Conservation (phyloP, 2,329 filamentous ascomycete species). For the Hypoxylon sp. region DNA sequence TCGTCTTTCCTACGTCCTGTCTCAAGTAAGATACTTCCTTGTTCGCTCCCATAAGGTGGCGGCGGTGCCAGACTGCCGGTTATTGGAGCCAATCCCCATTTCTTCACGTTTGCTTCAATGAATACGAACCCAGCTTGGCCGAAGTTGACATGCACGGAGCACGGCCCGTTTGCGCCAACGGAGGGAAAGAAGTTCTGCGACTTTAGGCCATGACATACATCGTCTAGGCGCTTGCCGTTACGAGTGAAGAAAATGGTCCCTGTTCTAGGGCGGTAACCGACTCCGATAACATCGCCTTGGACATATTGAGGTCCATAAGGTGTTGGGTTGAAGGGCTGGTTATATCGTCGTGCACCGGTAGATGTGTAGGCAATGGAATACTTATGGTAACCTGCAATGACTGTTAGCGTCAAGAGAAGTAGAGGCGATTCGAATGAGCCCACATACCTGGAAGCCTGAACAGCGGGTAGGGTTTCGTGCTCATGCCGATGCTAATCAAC, state of each 20-base stretch:
- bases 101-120: constrained; percentile 99
- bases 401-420: constrained; percentile 14
- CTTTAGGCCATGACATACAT: constrained; percentile 93
- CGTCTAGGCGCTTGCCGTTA: constrained; percentile 97
- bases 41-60: constrained; percentile 95
- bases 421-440: constrained; percentile 7
- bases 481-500: constrained; percentile 90
- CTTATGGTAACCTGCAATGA: constrained; percentile 83
- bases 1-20: constrained; percentile 78
- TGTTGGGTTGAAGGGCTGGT: constrained; percentile 88
- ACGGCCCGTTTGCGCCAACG: constrained; percentile 94
- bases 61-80: constrained; percentile 95
- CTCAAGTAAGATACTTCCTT: constrained; percentile 95
- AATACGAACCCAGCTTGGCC: constrained; percentile 98
- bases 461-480: constrained; percentile 95
- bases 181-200: constrained; percentile 98
- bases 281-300: constrained; percentile 95
- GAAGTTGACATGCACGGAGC: constrained; percentile 95
- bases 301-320: constrained; percentile 87
- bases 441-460: constrained; percentile 88
- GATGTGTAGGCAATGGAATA: constrained; percentile 93
- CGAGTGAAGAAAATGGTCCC: constrained; percentile 98
- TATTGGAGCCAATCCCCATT: constrained; percentile 97
- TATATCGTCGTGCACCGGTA: constrained; percentile 86
- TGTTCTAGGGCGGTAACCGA: constrained; percentile 93